Evolutionary conservation across 2,329 filamentous ascomycete genomes (phyloP), one percentile per base, ranked within the genome.

Genomic region (Mycosphaerella sp.): DNA sequence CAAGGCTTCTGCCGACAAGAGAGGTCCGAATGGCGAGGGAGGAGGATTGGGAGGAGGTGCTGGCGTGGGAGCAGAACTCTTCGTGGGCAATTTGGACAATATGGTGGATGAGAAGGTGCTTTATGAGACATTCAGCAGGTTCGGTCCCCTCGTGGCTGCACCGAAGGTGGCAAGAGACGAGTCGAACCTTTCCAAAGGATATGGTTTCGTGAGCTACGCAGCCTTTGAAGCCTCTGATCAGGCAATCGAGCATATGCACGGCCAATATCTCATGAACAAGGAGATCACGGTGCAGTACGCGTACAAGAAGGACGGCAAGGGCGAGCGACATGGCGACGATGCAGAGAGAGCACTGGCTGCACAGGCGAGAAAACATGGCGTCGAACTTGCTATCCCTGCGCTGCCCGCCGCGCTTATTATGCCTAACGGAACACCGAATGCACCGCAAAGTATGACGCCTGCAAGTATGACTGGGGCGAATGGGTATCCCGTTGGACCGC

Each of bases 261-360:
- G 89, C 45, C 90, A 97, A 73, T 97, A 93, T 71, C 81, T 98
- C 54, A 90, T 95, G 77, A 95, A 93, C 76, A 95, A 95, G 74
- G 87, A 95, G 70, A 86, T 97, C 62, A 87, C 86, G 2, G 93
- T 98, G 40, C 91, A 97, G 71, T 98, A 97, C 70, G 93, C 93
- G 35, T 97, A 95, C 79, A 98, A 98, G 78, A 97, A 97, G 73
- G 93, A 98, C 65, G 93, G 93, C 61, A 95, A 95, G 73, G 91
- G 91, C 62, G 91, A 97, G 73, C 79, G 93, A 52, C 93, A 98
- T 67, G 93, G 93, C 63, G 93, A 98, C 68, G 81, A 89, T 62
- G 93, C 93, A 27, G 93, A 98, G 73, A 79, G 93, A 65, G 86
- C 89, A 75, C 80, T 98, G 41, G 93, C 93, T 27, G 84, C 86